phyloP scores from a whole-genome alignment of 805 yeast species.

The Danielozyma ontarioensis region DNA sequence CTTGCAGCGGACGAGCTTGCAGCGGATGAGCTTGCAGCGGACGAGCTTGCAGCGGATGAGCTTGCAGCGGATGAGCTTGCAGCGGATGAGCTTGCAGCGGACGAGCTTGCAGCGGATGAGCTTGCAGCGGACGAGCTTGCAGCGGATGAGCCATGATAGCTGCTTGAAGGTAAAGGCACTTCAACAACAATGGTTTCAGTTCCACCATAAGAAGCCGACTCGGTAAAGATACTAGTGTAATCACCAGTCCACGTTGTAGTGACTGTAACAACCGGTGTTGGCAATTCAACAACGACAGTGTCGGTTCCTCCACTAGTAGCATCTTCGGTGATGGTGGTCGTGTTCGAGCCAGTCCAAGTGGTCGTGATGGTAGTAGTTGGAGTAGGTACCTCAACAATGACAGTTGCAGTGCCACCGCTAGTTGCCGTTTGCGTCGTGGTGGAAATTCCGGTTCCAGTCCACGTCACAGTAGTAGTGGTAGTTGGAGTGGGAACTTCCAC shows the following conservation, averaged over 20 bases:
- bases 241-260: constrained; percentile 1
- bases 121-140: no score
- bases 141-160: no score
- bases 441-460: constrained; percentile 7
- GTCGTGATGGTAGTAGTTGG: constrained; percentile 8
- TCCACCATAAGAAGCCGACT: constrained; percentile 4
- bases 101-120: no score
- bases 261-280: constrained; percentile 1
- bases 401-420: constrained; percentile 5
- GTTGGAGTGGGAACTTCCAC: constrained; percentile 9
- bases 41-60: no score
- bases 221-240: constrained; percentile 1
- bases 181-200: constrained; percentile 9
- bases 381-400: constrained; percentile 11
- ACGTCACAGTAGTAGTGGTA: constrained; percentile 4
- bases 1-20: no score
- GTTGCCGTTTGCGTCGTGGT: constrained; percentile 4
- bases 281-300: constrained; percentile 7
- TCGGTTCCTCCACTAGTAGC: constrained; percentile 2
- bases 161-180: constrained; percentile 8
- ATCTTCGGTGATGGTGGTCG: constrained; percentile 2
- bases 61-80: no score
- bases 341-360: constrained; percentile 4
- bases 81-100: no score
- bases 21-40: no score